phyloP scores from a whole-genome alignment of 116 monocot species.

The Papilionanthe hybrid region DNA sequence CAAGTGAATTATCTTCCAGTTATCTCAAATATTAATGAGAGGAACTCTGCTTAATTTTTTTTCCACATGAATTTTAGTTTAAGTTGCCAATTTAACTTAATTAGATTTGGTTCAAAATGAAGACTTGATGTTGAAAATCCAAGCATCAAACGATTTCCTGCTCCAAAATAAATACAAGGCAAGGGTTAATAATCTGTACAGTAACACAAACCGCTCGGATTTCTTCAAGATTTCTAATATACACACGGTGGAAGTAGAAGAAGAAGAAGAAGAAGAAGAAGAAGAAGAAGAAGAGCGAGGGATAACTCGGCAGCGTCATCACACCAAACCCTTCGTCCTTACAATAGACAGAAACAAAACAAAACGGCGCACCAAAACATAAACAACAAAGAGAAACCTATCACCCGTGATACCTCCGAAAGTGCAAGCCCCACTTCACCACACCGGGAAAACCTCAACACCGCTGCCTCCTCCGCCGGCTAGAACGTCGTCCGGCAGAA shows the following conservation, averaged over 20 bases:
- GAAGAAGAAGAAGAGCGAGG: slow-evolving; percentile 7
- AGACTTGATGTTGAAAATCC: neutral
- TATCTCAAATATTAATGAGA: no score
- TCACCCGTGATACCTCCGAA: neutral
- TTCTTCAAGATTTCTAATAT: neutral
- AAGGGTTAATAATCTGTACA: neutral
- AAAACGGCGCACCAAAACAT: neutral
- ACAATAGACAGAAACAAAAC: neutral
- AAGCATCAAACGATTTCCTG: neutral
- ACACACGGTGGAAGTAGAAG: neutral
- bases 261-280: neutral
- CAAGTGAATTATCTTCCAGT: no score
- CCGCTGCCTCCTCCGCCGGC: neutral
- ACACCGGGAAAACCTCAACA: neutral
- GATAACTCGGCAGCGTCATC: slow-evolving; percentile 7
- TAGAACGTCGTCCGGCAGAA: slow-evolving; percentile 26
- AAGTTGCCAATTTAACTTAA: neutral
- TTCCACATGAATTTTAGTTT: neutral
- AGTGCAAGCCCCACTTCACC: neutral
- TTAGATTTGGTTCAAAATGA: neutral
- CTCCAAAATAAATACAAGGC: neutral
- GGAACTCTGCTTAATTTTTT: neutral
- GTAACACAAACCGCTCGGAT: neutral
- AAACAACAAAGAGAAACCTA: neutral
- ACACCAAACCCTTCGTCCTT: slow-evolving; percentile 1